phyloP scores from a whole-genome alignment of 2,329 filamentous ascomycete species.

The Furcasterigmium sp. region DNA sequence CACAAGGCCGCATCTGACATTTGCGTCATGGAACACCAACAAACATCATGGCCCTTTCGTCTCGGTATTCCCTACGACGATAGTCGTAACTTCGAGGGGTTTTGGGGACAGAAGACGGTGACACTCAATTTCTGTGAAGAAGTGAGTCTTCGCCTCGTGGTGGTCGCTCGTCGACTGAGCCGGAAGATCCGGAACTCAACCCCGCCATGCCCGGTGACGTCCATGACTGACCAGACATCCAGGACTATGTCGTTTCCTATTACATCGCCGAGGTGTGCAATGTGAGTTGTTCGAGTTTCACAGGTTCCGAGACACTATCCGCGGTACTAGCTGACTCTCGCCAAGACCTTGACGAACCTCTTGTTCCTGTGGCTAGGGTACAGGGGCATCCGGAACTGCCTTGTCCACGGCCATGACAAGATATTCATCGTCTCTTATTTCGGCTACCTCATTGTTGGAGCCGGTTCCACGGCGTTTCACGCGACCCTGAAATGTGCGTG shows the following conservation, averaged over 20 bases:
- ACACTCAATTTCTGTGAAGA: constrained; percentile 80
- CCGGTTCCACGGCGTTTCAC: constrained; percentile 53
- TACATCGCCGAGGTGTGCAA: constrained; percentile 77
- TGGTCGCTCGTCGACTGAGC: not conserved
- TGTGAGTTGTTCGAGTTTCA: constrained; percentile 18
- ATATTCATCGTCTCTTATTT: constrained; percentile 66
- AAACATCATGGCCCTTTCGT: not conserved
- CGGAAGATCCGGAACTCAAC: too few relatives aligned
- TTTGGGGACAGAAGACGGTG: constrained; percentile 66
- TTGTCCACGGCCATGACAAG: constrained; percentile 64
- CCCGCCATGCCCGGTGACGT: too few relatives aligned
- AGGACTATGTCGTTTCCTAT: constrained; percentile 63
- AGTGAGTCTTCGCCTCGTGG: constrained; percentile 29
- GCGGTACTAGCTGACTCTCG: not conserved
- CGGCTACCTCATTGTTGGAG: constrained; percentile 48
- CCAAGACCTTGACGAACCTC: constrained; percentile 69
- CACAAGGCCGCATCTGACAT: too few relatives aligned
- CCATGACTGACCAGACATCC: not conserved
- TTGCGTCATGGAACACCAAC: not conserved
- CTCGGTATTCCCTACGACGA: constrained; percentile 9
- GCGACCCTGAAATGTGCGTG: constrained; percentile 48
- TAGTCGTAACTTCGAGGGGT: constrained; percentile 32
- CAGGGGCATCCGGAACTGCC: constrained; percentile 70
- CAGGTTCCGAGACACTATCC: not conserved
- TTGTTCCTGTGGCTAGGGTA: constrained; percentile 75